phyloP scores from a whole-genome alignment of 2,329 filamentous ascomycete genomes.

The Apiospora aurea region DNA sequence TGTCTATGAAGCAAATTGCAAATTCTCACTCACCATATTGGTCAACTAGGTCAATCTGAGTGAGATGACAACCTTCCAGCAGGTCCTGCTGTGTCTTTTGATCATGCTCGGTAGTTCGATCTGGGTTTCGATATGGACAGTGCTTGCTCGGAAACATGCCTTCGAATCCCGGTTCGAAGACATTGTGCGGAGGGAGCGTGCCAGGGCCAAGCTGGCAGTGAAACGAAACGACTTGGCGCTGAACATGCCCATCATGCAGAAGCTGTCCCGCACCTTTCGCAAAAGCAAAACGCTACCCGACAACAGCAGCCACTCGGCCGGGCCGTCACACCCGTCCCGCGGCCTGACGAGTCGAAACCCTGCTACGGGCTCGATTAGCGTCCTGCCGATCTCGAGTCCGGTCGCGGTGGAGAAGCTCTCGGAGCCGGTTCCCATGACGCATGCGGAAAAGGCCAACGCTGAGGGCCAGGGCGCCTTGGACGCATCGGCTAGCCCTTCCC shows the following conservation, averaged over 20 bases:
- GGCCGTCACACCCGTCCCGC: background rate
- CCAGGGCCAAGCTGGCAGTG: slow-evolving; percentile 35
- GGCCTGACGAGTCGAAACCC: background rate
- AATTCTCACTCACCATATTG: background rate
- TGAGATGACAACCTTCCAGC: slow-evolving; percentile 71
- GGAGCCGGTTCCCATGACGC: background rate
- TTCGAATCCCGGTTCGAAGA: slow-evolving; percentile 68
- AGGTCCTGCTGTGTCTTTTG: slow-evolving; percentile 68
- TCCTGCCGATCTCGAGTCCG: slow-evolving; percentile 26
- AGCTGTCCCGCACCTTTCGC: slow-evolving; percentile 22
- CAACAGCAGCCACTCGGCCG: background rate
- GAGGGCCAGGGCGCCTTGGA: background rate
- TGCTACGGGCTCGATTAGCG: slow-evolving; percentile 6
- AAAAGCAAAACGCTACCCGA: background rate
- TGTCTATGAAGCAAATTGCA: background rate
- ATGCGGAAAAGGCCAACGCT: background rate
- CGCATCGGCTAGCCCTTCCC: background rate
- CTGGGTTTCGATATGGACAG: slow-evolving; percentile 71
- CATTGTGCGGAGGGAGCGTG: slow-evolving; percentile 53
- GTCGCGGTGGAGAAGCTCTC: slow-evolving; percentile 24
- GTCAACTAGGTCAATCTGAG: slow-evolving; percentile 59
- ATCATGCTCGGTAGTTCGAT: slow-evolving; percentile 72
- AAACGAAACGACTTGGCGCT: slow-evolving; percentile 18
- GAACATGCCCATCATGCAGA: slow-evolving; percentile 25
- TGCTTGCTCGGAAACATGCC: slow-evolving; percentile 64